Percentiles rank a stretch among this genome's conserved stretches.
Evolutionary conservation across 2,329 filamentous ascomycete species (phyloP).

Genomic region (Fusarium sororula): DNA sequence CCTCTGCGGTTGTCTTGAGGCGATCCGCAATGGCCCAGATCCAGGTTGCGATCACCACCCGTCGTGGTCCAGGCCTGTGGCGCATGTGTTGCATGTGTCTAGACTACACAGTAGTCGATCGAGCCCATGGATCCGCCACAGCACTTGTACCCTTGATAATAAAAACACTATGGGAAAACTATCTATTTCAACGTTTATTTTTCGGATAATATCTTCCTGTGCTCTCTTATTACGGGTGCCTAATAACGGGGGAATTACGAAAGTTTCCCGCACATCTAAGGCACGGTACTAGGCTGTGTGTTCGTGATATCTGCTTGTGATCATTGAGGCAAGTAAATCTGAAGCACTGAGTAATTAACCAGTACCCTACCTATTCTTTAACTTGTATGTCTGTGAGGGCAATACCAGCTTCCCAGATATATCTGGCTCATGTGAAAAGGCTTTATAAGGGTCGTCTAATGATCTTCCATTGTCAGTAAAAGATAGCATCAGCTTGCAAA

Average conservation of each 20-base stretch:
- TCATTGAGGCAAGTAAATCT: not conserved
- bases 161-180: not conserved
- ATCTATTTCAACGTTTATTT: constrained; percentile 6
- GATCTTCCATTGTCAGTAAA: not conserved
- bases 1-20: constrained; percentile 1
- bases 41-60: not conserved
- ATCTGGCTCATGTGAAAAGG: not conserved
- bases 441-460: not conserved
- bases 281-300: not conserved
- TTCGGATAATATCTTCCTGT: constrained; percentile 8
- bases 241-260: not conserved
- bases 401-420: not conserved
- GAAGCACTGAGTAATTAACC: not conserved
- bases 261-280: not conserved
- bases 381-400: not conserved
- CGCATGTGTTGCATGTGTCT: constrained; percentile 24
- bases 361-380: not conserved
- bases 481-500: not conserved
- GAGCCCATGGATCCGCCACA: not conserved
- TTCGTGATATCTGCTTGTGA: not conserved
- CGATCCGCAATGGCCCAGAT: constrained; percentile 32
- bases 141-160: not conserved
- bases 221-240: not conserved
- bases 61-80: constrained; percentile 33
- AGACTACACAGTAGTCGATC: constrained; percentile 30